Percentiles rank a stretch among this genome's conserved stretches.
phyloP scores from a whole-genome alignment of 306 rosid genomes.

The Abrus pulchellus region DNA sequence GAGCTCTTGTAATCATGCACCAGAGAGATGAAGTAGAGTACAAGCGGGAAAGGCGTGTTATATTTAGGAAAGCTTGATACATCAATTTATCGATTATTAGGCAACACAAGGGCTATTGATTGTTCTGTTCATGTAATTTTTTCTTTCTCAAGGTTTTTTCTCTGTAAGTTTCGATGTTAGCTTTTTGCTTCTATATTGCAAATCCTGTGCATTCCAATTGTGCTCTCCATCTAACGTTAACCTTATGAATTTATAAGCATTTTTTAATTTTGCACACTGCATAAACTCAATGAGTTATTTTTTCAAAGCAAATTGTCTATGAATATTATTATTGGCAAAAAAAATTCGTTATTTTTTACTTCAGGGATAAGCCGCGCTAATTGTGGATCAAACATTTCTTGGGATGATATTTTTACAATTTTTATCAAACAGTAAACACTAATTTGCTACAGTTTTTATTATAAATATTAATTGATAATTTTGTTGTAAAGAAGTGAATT shows the following conservation, averaged over 20 bases:
- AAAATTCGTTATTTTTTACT: too few relatives aligned
- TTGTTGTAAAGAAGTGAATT: too few relatives aligned
- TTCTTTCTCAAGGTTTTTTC: not conserved
- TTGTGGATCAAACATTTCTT: too few relatives aligned
- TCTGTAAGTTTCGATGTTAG: not conserved
- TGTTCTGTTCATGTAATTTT: constrained; percentile 28
- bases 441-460: too few relatives aligned
- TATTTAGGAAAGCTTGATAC: constrained; percentile 75
- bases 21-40: constrained; percentile 99
- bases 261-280: not conserved
- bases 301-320: not conserved
- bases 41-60: constrained; percentile 88
- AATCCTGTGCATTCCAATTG: constrained; percentile 12
- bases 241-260: not conserved
- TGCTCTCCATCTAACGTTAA: not conserved
- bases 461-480: too few relatives aligned
- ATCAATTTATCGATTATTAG: constrained; percentile 25
- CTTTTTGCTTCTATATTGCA: not conserved
- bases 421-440: too few relatives aligned
- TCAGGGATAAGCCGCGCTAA: too few relatives aligned
- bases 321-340: too few relatives aligned
- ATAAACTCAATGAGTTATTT: not conserved
- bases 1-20: constrained; percentile 97
- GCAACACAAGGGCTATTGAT: not conserved
- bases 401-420: too few relatives aligned